Evolutionary conservation across 2,329 filamentous ascomycete genomes (phyloP).

Genomic region (Aspergillus novoparasiticus): DNA sequence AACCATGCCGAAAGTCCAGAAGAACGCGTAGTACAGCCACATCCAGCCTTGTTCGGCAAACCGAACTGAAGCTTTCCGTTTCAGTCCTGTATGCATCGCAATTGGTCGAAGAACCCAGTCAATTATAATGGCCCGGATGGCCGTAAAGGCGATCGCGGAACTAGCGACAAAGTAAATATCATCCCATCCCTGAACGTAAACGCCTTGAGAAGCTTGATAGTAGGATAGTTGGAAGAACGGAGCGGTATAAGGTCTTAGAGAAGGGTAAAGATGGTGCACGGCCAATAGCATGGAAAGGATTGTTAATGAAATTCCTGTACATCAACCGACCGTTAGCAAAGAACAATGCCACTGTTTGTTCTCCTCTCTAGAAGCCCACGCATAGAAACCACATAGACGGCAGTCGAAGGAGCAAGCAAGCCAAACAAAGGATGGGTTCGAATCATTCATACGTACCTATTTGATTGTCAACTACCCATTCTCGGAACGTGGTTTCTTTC

Average conservation of each 20-base stretch:
- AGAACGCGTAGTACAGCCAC: constrained; percentile 76
- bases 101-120: constrained; percentile 83
- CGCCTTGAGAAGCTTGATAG: constrained; percentile 67
- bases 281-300: constrained; percentile 80
- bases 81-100: constrained; percentile 71
- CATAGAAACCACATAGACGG: not conserved
- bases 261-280: constrained; percentile 79
- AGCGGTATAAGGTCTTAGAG: constrained; percentile 73
- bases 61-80: constrained; percentile 75
- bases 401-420: not conserved
- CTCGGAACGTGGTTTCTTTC: constrained; percentile 46
- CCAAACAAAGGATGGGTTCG: constrained; percentile 32
- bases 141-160: constrained; percentile 83
- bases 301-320: constrained; percentile 78
- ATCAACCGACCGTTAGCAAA: constrained; percentile 21
- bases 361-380: not conserved
- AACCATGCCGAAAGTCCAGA: constrained; percentile 85
- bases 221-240: constrained; percentile 91
- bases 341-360: constrained; percentile 7
- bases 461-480: constrained; percentile 77
- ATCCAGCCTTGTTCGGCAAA: constrained; percentile 97
- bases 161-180: constrained; percentile 77
- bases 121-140: constrained; percentile 79
- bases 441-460: constrained; percentile 59
- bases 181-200: constrained; percentile 76